Evolutionary conservation across 1,284 basidiomycete species (phyloP).

Genomic region (Ganoderma lucidum): DNA sequence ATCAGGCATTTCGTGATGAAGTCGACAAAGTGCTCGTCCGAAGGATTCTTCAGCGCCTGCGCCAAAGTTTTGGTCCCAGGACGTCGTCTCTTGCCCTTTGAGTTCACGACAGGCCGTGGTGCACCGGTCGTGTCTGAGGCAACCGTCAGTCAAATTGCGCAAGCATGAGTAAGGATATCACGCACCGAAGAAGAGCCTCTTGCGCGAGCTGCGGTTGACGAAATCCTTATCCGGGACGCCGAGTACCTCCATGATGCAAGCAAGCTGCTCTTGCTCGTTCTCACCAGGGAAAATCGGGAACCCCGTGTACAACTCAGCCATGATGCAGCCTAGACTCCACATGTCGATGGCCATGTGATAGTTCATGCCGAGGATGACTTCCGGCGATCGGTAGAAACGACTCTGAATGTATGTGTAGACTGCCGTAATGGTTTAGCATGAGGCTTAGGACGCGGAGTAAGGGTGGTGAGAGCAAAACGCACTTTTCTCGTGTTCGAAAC

Average conservation of each 20-base stretch:
- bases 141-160: constrained; percentile 11
- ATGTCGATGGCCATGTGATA: constrained; percentile 97
- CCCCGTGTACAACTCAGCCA: constrained; percentile 98
- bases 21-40: constrained; percentile 88
- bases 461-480: constrained; percentile 40
- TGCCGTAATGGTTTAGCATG: constrained; percentile 45
- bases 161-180: constrained; percentile 13
- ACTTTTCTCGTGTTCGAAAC: constrained; percentile 99
- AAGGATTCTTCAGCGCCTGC: constrained; percentile 86
- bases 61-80: constrained; percentile 91
- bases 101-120: constrained; percentile 94
- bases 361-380: constrained; percentile 93
- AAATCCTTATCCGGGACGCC: constrained; percentile 96
- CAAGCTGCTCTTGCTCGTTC: constrained; percentile 98
- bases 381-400: constrained; percentile 97
- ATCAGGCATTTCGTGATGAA: constrained; percentile 95
- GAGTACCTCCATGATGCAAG: constrained; percentile 99
- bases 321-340: constrained; percentile 98
- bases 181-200: constrained; percentile 95
- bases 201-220: constrained; percentile 92
- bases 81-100: constrained; percentile 92
- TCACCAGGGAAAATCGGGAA: constrained; percentile 99
- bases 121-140: constrained; percentile 86
- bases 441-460: neutral
- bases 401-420: constrained; percentile 98